phyloP scores from a whole-genome alignment of 108 stramenopile genomes.

The Fistulifera pelliculosa region DNA sequence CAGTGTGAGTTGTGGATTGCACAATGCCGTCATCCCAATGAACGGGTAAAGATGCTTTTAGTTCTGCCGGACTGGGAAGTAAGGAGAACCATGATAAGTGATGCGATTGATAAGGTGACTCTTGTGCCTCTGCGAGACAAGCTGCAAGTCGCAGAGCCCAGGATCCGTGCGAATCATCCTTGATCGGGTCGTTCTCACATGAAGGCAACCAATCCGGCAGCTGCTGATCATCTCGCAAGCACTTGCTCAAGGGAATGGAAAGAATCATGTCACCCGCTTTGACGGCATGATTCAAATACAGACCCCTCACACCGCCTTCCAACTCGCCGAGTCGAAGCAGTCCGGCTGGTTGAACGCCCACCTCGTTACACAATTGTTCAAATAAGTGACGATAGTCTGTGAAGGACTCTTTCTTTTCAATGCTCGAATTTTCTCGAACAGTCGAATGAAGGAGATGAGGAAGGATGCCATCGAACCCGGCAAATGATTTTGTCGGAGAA shows the following conservation, averaged over 20 bases:
- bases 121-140: conserved; percentile 32
- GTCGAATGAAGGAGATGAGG: too few relatives aligned
- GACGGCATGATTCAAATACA: conserved; percentile 26
- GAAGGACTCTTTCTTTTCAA: too few relatives aligned
- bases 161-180: conserved; percentile 7
- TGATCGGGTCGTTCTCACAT: conserved; percentile 1
- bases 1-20: conserved; percentile 30
- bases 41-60: conserved; percentile 54
- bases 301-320: conserved; percentile 31
- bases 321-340: background rate
- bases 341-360: conserved; percentile 4
- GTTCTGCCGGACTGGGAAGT: conserved; percentile 36
- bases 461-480: too few relatives aligned
- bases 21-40: conserved; percentile 59
- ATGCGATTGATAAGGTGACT: conserved; percentile 3
- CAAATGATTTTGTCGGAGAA: too few relatives aligned
- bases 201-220: conserved; percentile 28
- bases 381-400: background rate
- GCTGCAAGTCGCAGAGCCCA: conserved; percentile 75
- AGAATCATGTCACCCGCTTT: conserved; percentile 38
- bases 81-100: conserved; percentile 34
- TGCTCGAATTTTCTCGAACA: too few relatives aligned
- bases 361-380: conserved; percentile 1
- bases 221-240: conserved; percentile 55
- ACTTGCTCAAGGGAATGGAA: conserved; percentile 46